Conservation (phyloP, 192 early-diverging fungal species). For the Podila epigama region DNA sequence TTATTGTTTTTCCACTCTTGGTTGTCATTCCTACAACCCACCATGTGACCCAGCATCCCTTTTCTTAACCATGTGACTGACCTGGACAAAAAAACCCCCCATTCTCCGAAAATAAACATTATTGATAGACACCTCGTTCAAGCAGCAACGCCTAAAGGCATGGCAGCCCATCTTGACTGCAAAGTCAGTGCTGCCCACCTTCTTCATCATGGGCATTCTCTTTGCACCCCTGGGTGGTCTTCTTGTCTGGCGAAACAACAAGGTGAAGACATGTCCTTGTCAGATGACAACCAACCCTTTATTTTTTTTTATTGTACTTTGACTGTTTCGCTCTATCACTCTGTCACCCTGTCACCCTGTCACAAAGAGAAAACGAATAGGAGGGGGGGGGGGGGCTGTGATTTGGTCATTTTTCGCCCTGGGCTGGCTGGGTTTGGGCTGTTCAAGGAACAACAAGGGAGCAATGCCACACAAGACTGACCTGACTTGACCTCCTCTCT, state of each 20-base stretch:
- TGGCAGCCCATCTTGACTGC: constrained; percentile 99
- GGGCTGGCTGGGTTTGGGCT: no score
- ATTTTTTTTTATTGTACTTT: neutral
- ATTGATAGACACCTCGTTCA: constrained; percentile 85
- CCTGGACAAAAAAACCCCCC: constrained; percentile 1
- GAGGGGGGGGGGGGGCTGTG: constrained; percentile 1
- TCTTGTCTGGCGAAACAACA: constrained; percentile 79
- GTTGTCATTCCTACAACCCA: neutral
- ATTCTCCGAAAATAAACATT: no score
- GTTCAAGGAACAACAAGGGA: neutral
- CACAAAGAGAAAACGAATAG: constrained; percentile 6
- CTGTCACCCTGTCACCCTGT: no score
- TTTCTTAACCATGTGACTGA: neutral
- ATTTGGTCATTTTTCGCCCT: no score
- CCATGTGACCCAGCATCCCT: neutral
- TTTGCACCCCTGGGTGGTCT: constrained; percentile 94
- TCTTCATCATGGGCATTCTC: constrained; percentile 91
- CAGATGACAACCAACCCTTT: neutral
- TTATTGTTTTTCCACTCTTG: no score
- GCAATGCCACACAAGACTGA: constrained; percentile 1
- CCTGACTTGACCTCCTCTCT: no score
- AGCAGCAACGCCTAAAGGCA: constrained; percentile 95
- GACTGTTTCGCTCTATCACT: no score
- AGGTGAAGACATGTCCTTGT: constrained; percentile 53
- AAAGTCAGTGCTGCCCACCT: constrained; percentile 91